These are phyloP conservation scores for Ulota crispa DNA, from an alignment of 225 moss, liverwort and hornwort genomes.

Conservation along the genomic window DNA sequence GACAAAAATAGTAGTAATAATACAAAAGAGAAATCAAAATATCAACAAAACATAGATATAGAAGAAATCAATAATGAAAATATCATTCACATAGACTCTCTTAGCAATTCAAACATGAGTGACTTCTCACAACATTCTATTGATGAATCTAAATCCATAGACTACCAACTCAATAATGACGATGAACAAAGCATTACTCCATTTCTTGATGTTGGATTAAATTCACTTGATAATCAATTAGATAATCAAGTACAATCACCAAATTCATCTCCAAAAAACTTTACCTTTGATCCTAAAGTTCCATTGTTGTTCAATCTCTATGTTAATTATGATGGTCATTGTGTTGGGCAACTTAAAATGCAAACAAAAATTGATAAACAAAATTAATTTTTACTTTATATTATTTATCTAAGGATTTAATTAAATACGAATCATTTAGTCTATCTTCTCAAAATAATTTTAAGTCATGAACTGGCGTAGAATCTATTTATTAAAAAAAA, in stretches of 20 bases:
- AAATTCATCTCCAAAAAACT: background rate
- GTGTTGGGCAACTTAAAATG: background rate
- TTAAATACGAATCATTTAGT: rapidly evolving
- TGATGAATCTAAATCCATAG: background rate
- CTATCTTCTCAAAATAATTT: no score
- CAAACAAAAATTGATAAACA: background rate
- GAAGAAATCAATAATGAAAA: background rate
- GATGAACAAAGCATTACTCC: rapidly evolving
- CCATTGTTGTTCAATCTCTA: slow-evolving; percentile 11
- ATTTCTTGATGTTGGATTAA: no score
- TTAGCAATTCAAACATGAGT: background rate
- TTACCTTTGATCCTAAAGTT: slow-evolving; percentile 3
- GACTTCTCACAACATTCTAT: background rate
- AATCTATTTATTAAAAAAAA: background rate
- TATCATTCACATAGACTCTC: background rate
- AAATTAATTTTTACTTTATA: background rate
- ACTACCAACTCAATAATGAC: background rate
- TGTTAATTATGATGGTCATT: background rate
- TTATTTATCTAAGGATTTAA: no score
- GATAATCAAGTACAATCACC: background rate
- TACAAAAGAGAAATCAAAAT: background rate
- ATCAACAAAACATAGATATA: background rate
- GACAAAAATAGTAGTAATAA: background rate
- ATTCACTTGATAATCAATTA: background rate
- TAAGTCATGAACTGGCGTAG: background rate